Conservation (phyloP, 441 rosid genomes). For the Adansonia madagascariensis region DNA sequence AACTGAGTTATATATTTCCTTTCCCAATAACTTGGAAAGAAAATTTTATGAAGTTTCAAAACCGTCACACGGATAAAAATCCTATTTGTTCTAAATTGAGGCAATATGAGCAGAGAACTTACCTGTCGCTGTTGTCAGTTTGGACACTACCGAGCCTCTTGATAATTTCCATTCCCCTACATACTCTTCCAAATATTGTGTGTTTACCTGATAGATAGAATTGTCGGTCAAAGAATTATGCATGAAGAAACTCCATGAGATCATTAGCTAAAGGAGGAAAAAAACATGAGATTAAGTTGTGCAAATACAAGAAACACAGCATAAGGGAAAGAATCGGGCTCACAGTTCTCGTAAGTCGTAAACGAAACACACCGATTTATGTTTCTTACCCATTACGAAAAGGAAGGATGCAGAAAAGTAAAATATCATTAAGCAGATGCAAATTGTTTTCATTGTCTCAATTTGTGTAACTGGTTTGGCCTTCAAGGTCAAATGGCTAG, state of each 20-base stretch:
- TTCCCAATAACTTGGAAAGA: background rate
- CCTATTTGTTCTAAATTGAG: background rate
- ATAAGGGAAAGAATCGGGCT: constrained; percentile 3
- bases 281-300: background rate
- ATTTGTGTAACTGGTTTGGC: background rate
- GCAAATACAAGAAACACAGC: background rate
- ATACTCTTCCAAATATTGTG: constrained; percentile 94
- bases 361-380: background rate
- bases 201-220: constrained; percentile 69
- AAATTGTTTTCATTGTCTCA: constrained; percentile 5
- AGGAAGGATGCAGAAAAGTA: background rate
- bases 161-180: constrained; percentile 88
- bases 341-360: background rate
- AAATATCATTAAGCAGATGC: background rate
- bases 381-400: background rate
- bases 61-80: background rate
- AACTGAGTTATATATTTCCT: background rate
- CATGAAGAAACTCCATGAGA: background rate
- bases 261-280: constrained; percentile 6
- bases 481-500: background rate
- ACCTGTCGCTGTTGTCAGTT: constrained; percentile 94
- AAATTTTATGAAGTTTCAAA: background rate
- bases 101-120: constrained; percentile 14
- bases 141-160: constrained; percentile 97
- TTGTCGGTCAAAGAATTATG: background rate